Conservation (phyloP, 192 early-diverging fungal species). For the Linnemannia elongata region DNA sequence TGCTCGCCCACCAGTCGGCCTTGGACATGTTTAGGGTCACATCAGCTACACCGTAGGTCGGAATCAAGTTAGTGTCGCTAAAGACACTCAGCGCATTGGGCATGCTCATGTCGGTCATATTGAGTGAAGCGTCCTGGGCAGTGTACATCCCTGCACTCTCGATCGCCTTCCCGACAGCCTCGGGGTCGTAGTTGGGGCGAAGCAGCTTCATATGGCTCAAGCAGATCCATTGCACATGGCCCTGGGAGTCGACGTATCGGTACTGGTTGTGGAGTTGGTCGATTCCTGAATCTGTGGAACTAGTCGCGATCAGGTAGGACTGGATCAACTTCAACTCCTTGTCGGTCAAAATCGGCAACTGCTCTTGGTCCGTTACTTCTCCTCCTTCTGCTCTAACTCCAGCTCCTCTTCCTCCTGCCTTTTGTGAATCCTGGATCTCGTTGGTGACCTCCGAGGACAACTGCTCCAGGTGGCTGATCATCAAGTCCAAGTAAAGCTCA, state of each 20-base stretch:
- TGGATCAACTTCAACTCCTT: neutral
- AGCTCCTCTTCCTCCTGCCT: neutral
- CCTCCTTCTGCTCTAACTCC: too few species aligned
- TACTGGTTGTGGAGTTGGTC: neutral
- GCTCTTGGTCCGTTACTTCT: neutral
- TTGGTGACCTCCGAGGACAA: neutral
- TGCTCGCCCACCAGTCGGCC: neutral
- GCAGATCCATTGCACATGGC: neutral
- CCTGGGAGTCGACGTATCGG: neutral
- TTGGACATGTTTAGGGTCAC: neutral
- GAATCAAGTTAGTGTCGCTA: neutral
- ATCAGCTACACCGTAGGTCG: neutral
- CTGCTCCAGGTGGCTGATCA: neutral
- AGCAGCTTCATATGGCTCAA: neutral
- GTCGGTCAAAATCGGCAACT: neutral
- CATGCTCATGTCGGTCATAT: neutral
- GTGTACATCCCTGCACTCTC: neutral
- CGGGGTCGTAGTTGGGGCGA: neutral
- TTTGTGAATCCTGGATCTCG: neutral
- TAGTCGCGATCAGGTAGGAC: neutral
- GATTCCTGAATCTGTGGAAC: neutral
- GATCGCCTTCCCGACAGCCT: neutral
- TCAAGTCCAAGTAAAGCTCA: neutral
- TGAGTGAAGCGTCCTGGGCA: neutral
- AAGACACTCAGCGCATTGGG: neutral